Base-by-base conservation (phyloP, 345 rosid genomes). In the Gossypium longicalyx region DNA sequence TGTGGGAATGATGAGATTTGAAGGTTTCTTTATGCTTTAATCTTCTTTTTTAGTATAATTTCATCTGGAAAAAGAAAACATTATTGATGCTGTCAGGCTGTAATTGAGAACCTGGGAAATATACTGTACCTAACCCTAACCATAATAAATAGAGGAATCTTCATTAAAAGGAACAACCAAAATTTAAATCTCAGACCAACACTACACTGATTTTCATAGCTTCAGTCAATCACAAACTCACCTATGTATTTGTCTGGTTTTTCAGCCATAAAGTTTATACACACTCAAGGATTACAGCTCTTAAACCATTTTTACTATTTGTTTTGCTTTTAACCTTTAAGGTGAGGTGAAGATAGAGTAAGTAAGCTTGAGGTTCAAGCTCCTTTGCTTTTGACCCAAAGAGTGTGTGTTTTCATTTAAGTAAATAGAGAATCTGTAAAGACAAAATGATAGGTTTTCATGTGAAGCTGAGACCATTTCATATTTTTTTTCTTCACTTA, bases 1-100 rank as follows among this genome's bases (percentile, higher is more conserved):
- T 27, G 23, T 27, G 23, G 16, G 60, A 69, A 69, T 69, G 25
- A 69, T 51, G 29, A 69, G 60, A 51, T 51, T 51, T 69, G 25
- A 16, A 69, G 44, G 73, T 69, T 51, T 27, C 22, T 69, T 51
- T 51, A 17, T 51, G 72, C 45, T 12, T 22, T 20, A 11, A 5
- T 5, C 10, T 6, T 22, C 15, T 12, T 23, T 23, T 49, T 4
- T 2, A 16, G 22, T 4, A 12, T 20, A 15, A 8, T 69, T 69
- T 11, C 59, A 69, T 44, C 57, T 67, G 71, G 41, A 29, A 15
- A 67, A 47, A 48, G 9, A 67, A 10, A 25, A 43, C 52, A 65
- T 22, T n/a, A n/a, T 20, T 44, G 68, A 9, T 41, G 12, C 12
- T 62, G 22, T 62, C 6, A 22, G 62, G 7, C 9, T 25, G 71